phyloP scores from a whole-genome alignment of 352 stramenopile genomes.

The Blastocystis sp. region DNA sequence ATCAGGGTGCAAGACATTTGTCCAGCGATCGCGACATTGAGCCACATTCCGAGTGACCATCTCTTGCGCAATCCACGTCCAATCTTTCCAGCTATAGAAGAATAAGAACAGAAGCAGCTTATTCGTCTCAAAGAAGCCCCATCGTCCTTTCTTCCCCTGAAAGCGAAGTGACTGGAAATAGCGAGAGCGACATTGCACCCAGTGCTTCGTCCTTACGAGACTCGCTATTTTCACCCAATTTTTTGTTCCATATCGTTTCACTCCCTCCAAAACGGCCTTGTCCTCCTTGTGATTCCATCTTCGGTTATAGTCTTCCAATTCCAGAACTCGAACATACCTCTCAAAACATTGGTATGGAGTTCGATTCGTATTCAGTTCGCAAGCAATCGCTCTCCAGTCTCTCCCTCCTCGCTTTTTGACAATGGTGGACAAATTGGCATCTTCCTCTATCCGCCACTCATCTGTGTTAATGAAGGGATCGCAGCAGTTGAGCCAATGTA shows the following conservation, averaged over 20 bases:
- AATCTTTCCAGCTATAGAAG: slow-evolving; percentile 24
- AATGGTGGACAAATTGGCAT: neutral
- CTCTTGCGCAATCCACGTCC: neutral
- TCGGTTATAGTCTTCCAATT: slow-evolving; percentile 2
- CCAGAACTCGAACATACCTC: neutral
- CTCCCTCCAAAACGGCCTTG: neutral
- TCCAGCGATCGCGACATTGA: slow-evolving; percentile 50
- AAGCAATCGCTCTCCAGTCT: slow-evolving; percentile 2
- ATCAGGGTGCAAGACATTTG: neutral
- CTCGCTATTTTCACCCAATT: slow-evolving; percentile 9
- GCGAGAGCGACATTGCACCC: slow-evolving; percentile 40
- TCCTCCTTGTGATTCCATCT: slow-evolving; percentile 51
- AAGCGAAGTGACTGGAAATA: slow-evolving; percentile 39
- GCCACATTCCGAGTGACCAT: slow-evolving; percentile 26
- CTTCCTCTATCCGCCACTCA: slow-evolving; percentile 17
- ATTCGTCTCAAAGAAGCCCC: slow-evolving; percentile 23
- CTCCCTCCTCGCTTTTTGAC: neutral
- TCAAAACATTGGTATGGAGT: slow-evolving; percentile 54
- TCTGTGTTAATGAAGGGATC: slow-evolving; percentile 15
- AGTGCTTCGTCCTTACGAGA: neutral
- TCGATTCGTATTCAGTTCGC: neutral
- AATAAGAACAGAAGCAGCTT: neutral
- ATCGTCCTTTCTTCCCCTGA: slow-evolving; percentile 22
- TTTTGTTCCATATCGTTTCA: slow-evolving; percentile 34
- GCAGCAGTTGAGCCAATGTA: slow-evolving; percentile 61